Percentiles rank a stretch among this genome's conserved stretches.
These are phyloP conservation scores for Suillus discolor DNA, from an alignment of 768 basidiomycete species.

Conservation along the genomic window DNA sequence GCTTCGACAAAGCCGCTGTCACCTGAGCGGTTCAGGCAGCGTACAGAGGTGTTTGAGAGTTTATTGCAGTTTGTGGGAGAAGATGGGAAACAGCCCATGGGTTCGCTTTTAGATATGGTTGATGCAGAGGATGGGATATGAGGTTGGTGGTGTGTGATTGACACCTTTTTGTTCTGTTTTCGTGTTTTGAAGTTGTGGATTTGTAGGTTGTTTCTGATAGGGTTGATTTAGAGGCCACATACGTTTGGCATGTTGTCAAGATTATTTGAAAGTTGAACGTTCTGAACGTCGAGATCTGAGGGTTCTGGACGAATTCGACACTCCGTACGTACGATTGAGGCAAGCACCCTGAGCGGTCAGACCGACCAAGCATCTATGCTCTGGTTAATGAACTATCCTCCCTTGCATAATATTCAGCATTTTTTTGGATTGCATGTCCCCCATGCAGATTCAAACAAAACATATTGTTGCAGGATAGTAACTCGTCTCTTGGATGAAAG, in stretches of 20 bases:
- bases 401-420: not conserved
- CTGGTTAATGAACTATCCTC: not conserved
- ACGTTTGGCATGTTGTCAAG: not conserved
- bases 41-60: constrained; percentile 70
- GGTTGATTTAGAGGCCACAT: not conserved
- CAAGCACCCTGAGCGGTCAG: not conserved
- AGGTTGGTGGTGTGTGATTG: not conserved
- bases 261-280: not conserved
- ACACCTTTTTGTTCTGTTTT: no score
- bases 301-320: not conserved
- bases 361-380: not conserved
- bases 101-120: constrained; percentile 65
- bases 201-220: not conserved
- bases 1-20: constrained; percentile 36
- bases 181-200: not conserved
- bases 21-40: constrained; percentile 57
- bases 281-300: not conserved
- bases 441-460: not conserved
- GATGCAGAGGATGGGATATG: constrained; percentile 39
- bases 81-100: constrained; percentile 66
- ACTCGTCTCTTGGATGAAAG: not conserved
- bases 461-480: not conserved
- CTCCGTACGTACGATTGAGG: not conserved
- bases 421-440: not conserved
- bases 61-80: constrained; percentile 65